Evolutionary conservation across 495 filamentous ascomycete species (phyloP).

Genomic region (Zalerion maritima): DNA sequence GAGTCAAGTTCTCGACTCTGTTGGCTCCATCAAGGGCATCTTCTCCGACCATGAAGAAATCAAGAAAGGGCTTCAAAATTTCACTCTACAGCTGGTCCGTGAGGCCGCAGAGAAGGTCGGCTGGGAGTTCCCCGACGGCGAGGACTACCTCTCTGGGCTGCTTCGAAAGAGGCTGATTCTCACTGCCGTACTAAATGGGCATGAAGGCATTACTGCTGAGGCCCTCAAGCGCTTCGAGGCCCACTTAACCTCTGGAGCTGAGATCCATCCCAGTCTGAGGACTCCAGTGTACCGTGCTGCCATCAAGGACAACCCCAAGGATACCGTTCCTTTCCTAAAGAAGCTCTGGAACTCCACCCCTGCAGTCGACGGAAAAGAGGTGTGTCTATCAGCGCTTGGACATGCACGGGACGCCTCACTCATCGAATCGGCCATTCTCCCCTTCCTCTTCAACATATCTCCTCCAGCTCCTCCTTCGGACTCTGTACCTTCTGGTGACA

Average conservation of each 20-base stretch:
- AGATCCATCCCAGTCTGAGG: conserved; percentile 70
- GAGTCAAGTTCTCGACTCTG: conserved; percentile 59
- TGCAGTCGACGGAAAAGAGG: conserved; percentile 80
- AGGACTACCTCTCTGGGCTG: conserved; percentile 70
- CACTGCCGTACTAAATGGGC: conserved; percentile 56
- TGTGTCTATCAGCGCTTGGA: conserved; percentile 61
- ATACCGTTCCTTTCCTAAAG: conserved; percentile 56
- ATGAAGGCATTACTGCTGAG: conserved; percentile 57
- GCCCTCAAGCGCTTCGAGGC: conserved; percentile 60
- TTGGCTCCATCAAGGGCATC: conserved; percentile 38
- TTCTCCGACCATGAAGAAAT: conserved; percentile 40
- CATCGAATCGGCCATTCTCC: conserved; percentile 54
- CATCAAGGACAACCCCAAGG: conserved; percentile 50
- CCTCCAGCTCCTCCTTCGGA: conserved; percentile 33
- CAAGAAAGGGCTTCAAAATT: conserved; percentile 50
- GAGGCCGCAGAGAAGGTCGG: conserved; percentile 64
- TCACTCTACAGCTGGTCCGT: conserved; percentile 54
- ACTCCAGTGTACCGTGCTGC: conserved; percentile 63
- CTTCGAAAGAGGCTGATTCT: conserved; percentile 66
- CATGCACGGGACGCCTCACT: conserved; percentile 54
- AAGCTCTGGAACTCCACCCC: conserved; percentile 68
- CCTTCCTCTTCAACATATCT: conserved; percentile 65
- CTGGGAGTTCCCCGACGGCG: conserved; percentile 62
- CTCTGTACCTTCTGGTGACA: conserved; percentile 48
- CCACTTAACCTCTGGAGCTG: conserved; percentile 49